These are phyloP conservation scores for Aspergillus bridgeri DNA, from an alignment of 495 filamentous ascomycete genomes.

Conservation along the genomic window DNA sequence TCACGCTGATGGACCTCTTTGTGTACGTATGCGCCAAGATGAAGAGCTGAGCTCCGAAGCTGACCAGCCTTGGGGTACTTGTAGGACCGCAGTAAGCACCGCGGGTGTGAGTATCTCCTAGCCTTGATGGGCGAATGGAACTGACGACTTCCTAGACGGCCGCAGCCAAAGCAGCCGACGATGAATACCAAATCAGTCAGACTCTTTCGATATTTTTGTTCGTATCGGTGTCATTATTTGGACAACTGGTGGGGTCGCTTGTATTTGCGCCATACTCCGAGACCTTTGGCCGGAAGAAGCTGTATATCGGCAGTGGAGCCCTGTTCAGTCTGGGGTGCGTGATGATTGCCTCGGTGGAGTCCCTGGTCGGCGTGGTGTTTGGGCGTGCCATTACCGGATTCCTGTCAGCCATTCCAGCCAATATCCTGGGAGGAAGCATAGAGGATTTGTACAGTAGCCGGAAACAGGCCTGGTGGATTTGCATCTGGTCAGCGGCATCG, in stretches of 20 bases:
- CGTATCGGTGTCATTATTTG: conserved; percentile 36
- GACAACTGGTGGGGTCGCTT: conserved; percentile 43
- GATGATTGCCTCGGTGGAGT: conserved; percentile 30
- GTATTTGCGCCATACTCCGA: conserved; percentile 48
- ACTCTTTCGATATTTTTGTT: conserved; percentile 26
- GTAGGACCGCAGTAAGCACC: conserved; percentile 30
- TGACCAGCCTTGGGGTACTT: background rate
- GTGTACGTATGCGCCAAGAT: conserved; percentile 8
- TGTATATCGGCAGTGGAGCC: conserved; percentile 39
- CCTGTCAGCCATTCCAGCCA: conserved; percentile 42
- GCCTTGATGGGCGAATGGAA: background rate
- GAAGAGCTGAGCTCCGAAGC: background rate
- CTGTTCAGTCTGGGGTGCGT: conserved; percentile 37
- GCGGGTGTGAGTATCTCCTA: conserved; percentile 19
- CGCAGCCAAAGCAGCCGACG: conserved; percentile 19
- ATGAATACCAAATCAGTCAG: conserved; percentile 18
- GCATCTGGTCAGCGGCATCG: conserved; percentile 35
- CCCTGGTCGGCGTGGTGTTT: conserved; percentile 25
- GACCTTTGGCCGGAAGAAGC: conserved; percentile 40
- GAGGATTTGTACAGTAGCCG: conserved; percentile 47
- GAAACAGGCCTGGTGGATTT: conserved; percentile 45
- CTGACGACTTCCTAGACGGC: conserved; percentile 16
- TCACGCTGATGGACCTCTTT: conserved; percentile 26
- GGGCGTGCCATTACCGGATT: conserved; percentile 42
- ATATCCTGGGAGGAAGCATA: conserved; percentile 44